Base-by-base conservation (phyloP, 257 asterid species). In the Solanum virginianum region DNA sequence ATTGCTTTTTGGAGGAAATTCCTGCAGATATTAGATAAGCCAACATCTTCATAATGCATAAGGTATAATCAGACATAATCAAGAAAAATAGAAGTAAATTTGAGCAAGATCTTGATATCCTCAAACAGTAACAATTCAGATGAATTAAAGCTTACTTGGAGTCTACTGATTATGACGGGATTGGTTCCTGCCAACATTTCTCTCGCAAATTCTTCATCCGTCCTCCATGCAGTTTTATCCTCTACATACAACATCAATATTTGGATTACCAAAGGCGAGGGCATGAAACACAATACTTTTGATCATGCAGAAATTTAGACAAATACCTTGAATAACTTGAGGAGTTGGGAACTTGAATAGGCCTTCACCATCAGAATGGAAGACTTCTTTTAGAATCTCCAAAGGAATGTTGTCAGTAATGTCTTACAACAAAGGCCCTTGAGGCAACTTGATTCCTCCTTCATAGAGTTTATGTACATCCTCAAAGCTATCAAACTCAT, bases 151-250 rank as follows among this genome's bases (percentile, higher is more conserved):
- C 72, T 84, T 91, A 94, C 98, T 80, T 91, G 89, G 88, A 94
- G 97, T 39, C 93, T 86, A 69, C 92, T 80, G 85, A 94, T 89
- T 43, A 89, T 84, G 82, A 92, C 87, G 15, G 98, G 97, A 88
- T 92, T 91, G 72, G 91, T 53, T 69, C 77, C 77, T 2, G 51
- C 77, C 51, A 68, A 32, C 49, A 68, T 68, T 68, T 68, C 75
- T 16, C 97, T 91, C 20, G 89, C 94, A 86, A 94, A 94, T 86
- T 94, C 98, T 88, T 93, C 97, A 84, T 94, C 97, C 10, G 96
- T 86, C 85, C 93, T 90, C 98, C 96, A 94, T 51, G 95, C 98
- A 32, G 90, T 84, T 88, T 90, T 88, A 65, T 91, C 92, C 79
- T 91, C 98, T 94, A 29, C 1, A 29, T 29, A 29, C 3, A 29